These are phyloP conservation scores for Pseudozyma flocculosa DNA, from an alignment of 1,284 basidiomycete genomes.

Conservation along the genomic window DNA sequence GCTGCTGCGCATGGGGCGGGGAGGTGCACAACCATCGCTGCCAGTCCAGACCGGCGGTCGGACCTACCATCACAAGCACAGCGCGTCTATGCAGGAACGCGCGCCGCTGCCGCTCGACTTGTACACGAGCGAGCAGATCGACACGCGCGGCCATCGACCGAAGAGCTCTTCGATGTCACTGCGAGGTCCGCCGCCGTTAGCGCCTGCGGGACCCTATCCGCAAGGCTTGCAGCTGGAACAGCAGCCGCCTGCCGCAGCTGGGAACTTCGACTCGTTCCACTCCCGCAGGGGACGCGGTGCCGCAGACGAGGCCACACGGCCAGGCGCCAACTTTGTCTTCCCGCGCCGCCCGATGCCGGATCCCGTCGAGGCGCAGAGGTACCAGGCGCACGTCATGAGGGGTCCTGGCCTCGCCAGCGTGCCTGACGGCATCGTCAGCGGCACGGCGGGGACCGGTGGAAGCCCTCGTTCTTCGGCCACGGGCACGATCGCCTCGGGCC, in stretches of 20 bases:
- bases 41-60: conserved; percentile 3
- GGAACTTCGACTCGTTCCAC: conserved; percentile 30
- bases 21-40: background rate
- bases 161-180: background rate
- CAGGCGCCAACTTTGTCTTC: conserved; percentile 35
- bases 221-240: background rate
- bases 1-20: conserved; percentile 30
- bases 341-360: conserved; percentile 29
- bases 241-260: background rate
- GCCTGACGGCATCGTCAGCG: conserved; percentile 28
- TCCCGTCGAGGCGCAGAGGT: conserved; percentile 27
- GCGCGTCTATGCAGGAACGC: conserved; percentile 32
- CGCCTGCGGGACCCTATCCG: background rate
- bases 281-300: conserved; percentile 26
- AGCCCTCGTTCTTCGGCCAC: conserved; percentile 24
- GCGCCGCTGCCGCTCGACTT: conserved; percentile 19
- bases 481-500: conserved; percentile 31
- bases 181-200: background rate
- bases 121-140: conserved; percentile 11
- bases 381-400: conserved; percentile 31
- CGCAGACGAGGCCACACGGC: conserved; percentile 14
- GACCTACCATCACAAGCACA: conserved; percentile 27
- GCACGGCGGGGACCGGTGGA: conserved; percentile 18
- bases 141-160: no score
- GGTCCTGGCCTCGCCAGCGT: conserved; percentile 23